phyloP scores from a whole-genome alignment of 495 filamentous ascomycete species.

The Annulohypoxylon stygium region DNA sequence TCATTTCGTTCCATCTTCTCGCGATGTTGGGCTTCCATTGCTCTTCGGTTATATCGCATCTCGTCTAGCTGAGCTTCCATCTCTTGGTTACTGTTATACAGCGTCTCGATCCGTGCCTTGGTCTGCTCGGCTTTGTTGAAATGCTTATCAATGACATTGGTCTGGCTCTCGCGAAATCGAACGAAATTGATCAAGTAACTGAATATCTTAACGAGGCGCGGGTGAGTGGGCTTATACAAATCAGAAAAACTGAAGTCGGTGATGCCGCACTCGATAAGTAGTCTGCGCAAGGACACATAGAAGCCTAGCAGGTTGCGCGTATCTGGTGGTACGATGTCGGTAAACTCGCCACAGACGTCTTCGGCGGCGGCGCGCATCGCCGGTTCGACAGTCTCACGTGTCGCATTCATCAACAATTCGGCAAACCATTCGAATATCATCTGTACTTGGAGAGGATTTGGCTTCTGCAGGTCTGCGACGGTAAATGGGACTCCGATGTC shows the following conservation, averaged over 20 bases:
- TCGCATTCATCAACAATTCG: slow-evolving; percentile 90
- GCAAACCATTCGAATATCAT: slow-evolving; percentile 98
- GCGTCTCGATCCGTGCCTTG: slow-evolving; percentile 86
- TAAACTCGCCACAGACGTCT: slow-evolving; percentile 79
- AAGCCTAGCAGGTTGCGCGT: slow-evolving; percentile 95
- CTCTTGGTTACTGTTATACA: slow-evolving; percentile 86
- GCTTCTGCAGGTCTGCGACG: slow-evolving; percentile 90
- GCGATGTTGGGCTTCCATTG: slow-evolving; percentile 80
- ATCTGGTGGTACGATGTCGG: slow-evolving; percentile 85
- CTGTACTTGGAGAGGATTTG: slow-evolving; percentile 92
- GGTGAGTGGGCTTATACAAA: slow-evolving; percentile 87
- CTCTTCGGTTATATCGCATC: slow-evolving; percentile 79
- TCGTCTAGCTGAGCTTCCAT: slow-evolving; percentile 83
- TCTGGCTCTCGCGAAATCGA: slow-evolving; percentile 92
- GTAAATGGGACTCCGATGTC: slow-evolving; percentile 93
- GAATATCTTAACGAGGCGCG: slow-evolving; percentile 89
- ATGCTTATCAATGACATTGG: slow-evolving; percentile 86
- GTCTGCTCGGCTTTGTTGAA: slow-evolving; percentile 89
- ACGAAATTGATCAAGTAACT: slow-evolving; percentile 99
- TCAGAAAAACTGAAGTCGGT: slow-evolving; percentile 94
- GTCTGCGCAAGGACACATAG: slow-evolving; percentile 78
- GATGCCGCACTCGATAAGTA: slow-evolving; percentile 90
- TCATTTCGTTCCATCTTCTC: slow-evolving; percentile 88
- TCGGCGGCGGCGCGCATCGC: slow-evolving; percentile 92
- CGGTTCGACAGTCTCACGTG: slow-evolving; percentile 90